Evolutionary conservation across 805 yeast species (phyloP).

Genomic region (Nakazawaea holstii): DNA sequence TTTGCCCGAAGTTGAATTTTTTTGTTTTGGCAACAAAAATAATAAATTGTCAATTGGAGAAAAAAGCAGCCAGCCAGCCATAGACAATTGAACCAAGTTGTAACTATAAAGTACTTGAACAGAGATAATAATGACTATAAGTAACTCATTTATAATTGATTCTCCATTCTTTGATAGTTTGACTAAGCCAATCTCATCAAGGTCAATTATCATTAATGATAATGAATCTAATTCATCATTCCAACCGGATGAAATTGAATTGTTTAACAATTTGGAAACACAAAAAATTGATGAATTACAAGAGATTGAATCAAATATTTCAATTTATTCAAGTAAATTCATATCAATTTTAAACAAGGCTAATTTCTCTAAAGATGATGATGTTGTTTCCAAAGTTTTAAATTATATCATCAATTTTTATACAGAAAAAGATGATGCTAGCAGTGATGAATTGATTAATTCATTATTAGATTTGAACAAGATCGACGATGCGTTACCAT

Average conservation of each 20-base stretch:
- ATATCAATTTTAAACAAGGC: constrained; percentile 7
- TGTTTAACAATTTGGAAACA: not conserved
- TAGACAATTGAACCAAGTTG: too few species aligned
- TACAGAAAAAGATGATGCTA: not conserved
- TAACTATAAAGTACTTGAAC: too few species aligned
- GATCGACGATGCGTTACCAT: constrained; percentile 44
- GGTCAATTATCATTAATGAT: not conserved
- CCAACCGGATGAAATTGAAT: constrained; percentile 1
- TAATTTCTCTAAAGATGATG: not conserved
- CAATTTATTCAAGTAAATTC: constrained; percentile 5
- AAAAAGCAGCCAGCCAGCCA: too few species aligned
- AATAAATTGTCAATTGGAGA: too few species aligned
- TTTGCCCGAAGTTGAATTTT: too few species aligned
- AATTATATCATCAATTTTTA: constrained; percentile 23
- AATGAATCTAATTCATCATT: not conserved
- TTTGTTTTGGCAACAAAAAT: too few species aligned
- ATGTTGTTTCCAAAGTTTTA: constrained; percentile 11
- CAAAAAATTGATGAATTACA: not conserved
- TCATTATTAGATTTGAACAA: constrained; percentile 36
- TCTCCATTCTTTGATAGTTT: constrained; percentile 5
- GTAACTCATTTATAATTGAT: not conserved
- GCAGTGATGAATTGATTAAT: not conserved
- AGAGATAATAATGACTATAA: not conserved
- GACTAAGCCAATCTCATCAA: constrained; percentile 1
- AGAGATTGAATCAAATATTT: not conserved